These are phyloP conservation scores for Williopsis jadinii DNA, from an alignment of 1,139 yeast species.

Conservation along the genomic window DNA sequence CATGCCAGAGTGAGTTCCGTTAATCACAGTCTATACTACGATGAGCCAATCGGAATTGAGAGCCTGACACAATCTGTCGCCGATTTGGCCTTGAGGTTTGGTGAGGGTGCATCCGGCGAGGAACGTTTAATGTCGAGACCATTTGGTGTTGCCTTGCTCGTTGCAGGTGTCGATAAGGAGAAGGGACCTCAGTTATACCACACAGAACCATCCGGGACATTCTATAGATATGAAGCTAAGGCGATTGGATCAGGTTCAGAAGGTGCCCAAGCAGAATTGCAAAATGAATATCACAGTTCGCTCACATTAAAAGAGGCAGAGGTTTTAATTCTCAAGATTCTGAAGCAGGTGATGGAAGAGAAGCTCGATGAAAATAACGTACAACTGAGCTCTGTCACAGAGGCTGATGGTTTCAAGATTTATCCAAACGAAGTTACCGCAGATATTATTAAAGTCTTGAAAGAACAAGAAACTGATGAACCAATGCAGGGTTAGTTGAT, in stretches of 20 bases:
- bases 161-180: slow-evolving; percentile 90
- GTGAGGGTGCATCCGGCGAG: slow-evolving; percentile 98
- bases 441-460: slow-evolving; percentile 66
- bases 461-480: slow-evolving; percentile 59
- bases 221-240: slow-evolving; percentile 94
- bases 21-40: slow-evolving; percentile 83
- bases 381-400: slow-evolving; percentile 89
- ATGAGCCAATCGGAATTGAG: slow-evolving; percentile 90
- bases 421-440: slow-evolving; percentile 83
- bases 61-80: slow-evolving; percentile 94
- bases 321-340: slow-evolving; percentile 75
- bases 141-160: slow-evolving; percentile 93
- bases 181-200: slow-evolving; percentile 95
- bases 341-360: slow-evolving; percentile 99
- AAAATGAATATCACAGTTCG: slow-evolving; percentile 93
- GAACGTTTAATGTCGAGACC: slow-evolving; percentile 98
- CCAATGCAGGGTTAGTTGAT: slow-evolving; percentile 8
- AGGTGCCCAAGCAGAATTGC: slow-evolving; percentile 97
- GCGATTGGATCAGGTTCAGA: slow-evolving; percentile 99
- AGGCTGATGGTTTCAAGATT: slow-evolving; percentile 78
- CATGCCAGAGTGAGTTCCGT: slow-evolving; percentile 93
- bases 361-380: slow-evolving; percentile 93
- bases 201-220: slow-evolving; percentile 99
- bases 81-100: slow-evolving; percentile 93
- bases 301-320: slow-evolving; percentile 94